phyloP scores from a whole-genome alignment of 1,284 basidiomycete genomes.

The Boletus mariae region DNA sequence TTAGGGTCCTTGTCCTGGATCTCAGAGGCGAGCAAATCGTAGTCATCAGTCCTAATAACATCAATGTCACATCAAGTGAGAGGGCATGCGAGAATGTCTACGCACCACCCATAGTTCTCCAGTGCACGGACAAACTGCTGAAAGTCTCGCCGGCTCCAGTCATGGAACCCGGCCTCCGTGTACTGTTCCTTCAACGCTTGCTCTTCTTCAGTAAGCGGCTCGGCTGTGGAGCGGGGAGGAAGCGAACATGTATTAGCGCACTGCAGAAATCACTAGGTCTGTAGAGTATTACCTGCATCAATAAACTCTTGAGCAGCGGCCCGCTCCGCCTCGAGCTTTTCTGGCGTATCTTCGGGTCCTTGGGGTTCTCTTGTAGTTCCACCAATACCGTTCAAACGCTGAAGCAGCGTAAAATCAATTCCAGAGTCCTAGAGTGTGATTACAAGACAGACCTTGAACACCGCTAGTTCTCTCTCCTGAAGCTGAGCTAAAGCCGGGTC shows the following conservation, averaged over 20 bases:
- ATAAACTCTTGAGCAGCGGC: slow-evolving; percentile 83
- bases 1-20: slow-evolving; percentile 84
- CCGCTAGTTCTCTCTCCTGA: slow-evolving; percentile 86
- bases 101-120: slow-evolving; percentile 84
- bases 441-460: slow-evolving; percentile 57
- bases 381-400: slow-evolving; percentile 71
- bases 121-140: slow-evolving; percentile 86
- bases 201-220: slow-evolving; percentile 86
- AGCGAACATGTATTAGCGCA: background rate
- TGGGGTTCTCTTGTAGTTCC: slow-evolving; percentile 70
- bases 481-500: slow-evolving; percentile 78
- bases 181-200: slow-evolving; percentile 75
- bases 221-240: slow-evolving; percentile 48
- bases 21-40: slow-evolving; percentile 78
- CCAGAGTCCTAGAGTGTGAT: background rate
- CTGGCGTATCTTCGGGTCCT: slow-evolving; percentile 74
- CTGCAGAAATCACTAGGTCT: background rate
- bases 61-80: background rate
- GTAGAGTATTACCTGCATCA: slow-evolving; percentile 56
- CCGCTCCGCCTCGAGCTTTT: slow-evolving; percentile 82
- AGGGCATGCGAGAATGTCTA: background rate
- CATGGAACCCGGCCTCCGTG: slow-evolving; percentile 78
- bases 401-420: background rate
- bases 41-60: slow-evolving; percentile 66
- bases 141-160: slow-evolving; percentile 93